Evolutionary conservation across 768 basidiomycete species (phyloP), one percentile per base, ranked within the genome.

Genomic region (Tricholoma hemisulphureum): DNA sequence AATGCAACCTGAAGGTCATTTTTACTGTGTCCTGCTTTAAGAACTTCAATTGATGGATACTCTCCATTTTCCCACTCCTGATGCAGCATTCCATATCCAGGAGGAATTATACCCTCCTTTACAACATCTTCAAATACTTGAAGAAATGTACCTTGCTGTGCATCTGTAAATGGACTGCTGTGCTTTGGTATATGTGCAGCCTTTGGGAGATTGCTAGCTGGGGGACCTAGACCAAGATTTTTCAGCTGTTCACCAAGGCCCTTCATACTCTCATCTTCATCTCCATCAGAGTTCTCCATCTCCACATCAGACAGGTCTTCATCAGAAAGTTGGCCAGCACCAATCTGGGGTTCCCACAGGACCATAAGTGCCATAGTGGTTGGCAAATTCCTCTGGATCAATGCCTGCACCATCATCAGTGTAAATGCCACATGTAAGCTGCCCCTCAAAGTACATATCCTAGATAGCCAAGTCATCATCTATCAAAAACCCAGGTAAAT

Each of bases 151-250:
- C 3, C 5, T 26, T 50, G 29, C 46, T 50, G 26, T 6, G 14
- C 31, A 28, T 37, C 35, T 14, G 35, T 31, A 37, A 55, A 55
- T n/a, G 58, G 53, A 34, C 31, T 26, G 16, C 23, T 29, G 24
- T 49, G 66, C 66, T 28, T 67, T 65, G 51, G 70, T 68, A 58
- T 68, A 16, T 20, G 32, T 23, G 77, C 46, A 73, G 60, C 31
- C 73, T 77, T 56, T 9, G 49, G 28, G 4, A 51, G 13, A 51
- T n/a, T 8, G 4, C 18, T 31, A 9, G 29, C 24, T 26, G 49
- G 6, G 1, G 4, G 5, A 39, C 18, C 1, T 4, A 31, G 16
- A 51, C 24, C 8, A 1, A 29, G 49, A 18, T 39, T 2, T 7
- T 28, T 28, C 13, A 50, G 49, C 23, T 50, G 49, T 14, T 28